Percentiles rank a stretch among this genome's conserved stretches.
Evolutionary conservation across 2,329 filamentous ascomycete genomes (phyloP).

Genomic region (Neonectria faginata): DNA sequence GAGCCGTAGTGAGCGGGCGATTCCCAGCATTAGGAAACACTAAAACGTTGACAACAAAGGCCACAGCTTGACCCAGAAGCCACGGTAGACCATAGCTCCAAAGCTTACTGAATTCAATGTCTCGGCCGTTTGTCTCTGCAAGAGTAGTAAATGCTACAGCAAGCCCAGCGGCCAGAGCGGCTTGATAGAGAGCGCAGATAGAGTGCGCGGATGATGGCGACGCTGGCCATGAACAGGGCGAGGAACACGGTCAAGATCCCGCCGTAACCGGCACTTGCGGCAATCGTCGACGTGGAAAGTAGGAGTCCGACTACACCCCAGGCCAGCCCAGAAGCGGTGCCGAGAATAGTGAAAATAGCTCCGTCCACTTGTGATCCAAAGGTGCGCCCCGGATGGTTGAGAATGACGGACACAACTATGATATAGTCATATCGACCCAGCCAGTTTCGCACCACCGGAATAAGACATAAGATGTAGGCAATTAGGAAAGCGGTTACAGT

Average conservation of each 20-base stretch:
- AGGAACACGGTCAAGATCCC: conserved; percentile 68
- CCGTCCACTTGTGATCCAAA: conserved; percentile 70
- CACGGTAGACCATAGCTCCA: conserved; percentile 67
- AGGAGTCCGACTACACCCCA: conserved; percentile 67
- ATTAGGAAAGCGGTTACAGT: conserved; percentile 68
- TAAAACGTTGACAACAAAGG: conserved; percentile 60
- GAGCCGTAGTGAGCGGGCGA: conserved; percentile 60
- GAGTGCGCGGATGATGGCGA: conserved; percentile 66
- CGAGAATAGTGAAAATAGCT: conserved; percentile 63
- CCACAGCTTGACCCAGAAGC: conserved; percentile 66
- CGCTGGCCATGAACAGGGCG: conserved; percentile 62
- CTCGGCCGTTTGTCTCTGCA: conserved; percentile 57
- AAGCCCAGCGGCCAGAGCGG: conserved; percentile 66
- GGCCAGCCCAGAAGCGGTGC: conserved; percentile 64
- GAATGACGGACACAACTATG: conserved; percentile 66
- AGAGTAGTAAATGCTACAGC: conserved; percentile 66
- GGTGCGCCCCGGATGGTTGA: conserved; percentile 68
- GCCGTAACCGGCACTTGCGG: conserved; percentile 62
- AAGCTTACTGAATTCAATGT: conserved; percentile 63
- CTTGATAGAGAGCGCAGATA: conserved; percentile 68
- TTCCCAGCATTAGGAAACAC: conserved; percentile 68
- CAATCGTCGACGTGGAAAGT: conserved; percentile 62
- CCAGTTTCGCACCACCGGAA: conserved; percentile 61
- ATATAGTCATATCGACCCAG: conserved; percentile 67
- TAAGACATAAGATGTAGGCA: conserved; percentile 66